Evolutionary conservation across 2,329 filamentous ascomycete species (phyloP), one percentile per base, ranked within the genome.

Genomic region (Exophiala oligosperma): DNA sequence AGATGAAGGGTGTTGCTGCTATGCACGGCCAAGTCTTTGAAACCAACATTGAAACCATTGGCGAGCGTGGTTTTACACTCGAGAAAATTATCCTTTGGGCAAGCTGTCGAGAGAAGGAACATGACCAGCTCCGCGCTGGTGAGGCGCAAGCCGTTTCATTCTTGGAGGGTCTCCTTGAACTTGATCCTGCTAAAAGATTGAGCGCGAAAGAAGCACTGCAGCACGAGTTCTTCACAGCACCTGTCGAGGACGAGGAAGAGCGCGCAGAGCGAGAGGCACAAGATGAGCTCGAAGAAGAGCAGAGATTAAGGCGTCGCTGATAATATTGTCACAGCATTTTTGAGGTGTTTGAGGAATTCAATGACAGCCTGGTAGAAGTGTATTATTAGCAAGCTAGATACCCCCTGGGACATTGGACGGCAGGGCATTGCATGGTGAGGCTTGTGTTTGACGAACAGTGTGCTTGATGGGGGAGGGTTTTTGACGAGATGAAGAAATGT

Each of bases 61-160:
- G 90, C 44, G 86, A 89, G 64, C 84, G 86, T 44, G 94, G 94
- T 0, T 96, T 96, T 72, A 87, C 84, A 4, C 86, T 96, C 67
- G 91, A 96, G 74, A 94, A 96, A 76, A 94, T 99, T 66, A 88
- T 99, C 63, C 80, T 96, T 49, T 99, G 94, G 94, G 94, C 91
- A 69, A 96, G 91, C 26, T 90, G 89, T 60, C 85, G 91, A 23
- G 86, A 84, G 56, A 82, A 85, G 23, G 81, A 82, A 60, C 81
- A 81, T 54, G 62, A 66, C 26, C 48, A 26, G 29, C 80, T 82
- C 64, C 76, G 75, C 3, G 72, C 75, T 48, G 75, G 75, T 53
- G 73, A 79, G 71, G 69, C 74, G 64, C 70, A 77, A 74, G 76
- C 74, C 28, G 75, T 75, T n/a, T 69, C 70, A 28, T 72, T 79